Evolutionary conservation across 257 asterid genomes (phyloP), one percentile per base, ranked within the genome.

Genomic region (Salvia hispanica): DNA sequence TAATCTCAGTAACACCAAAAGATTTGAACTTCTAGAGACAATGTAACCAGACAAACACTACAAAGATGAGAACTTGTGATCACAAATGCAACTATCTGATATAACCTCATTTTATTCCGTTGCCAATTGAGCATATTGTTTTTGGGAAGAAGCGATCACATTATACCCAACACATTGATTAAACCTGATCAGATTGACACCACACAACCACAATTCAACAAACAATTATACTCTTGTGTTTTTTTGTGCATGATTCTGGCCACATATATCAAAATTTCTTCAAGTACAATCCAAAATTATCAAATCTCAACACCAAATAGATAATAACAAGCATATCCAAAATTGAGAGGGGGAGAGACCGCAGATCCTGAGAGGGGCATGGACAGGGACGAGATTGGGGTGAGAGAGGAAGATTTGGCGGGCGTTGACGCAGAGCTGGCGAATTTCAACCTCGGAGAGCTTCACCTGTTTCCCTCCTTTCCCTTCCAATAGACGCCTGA

Each of bases 371-470:
- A 91, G 58, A 5, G 97, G 97, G 60, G 96, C 95, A 7, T 37
- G 82, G 66, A 91, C 68, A 53, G 74, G 79, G 40, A 91, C 90
- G 65, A 91, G 93, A 78, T 54, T 85, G 72, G 96, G 93, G 58
- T 86, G 90, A 65, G 96, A 83, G 12, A 88, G 85, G 67, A 88
- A 82, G 67, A 86, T 82, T 74, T 88, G 97, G 33, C 96, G 86
- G 40, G 93, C 95, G 74, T 82, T 85, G 78, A 85, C 86, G 77
- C 96, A 88, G 66, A 91, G 95, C 83, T 82, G 95, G n/a, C 96
- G 93, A 86, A 91, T 53, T 85, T 91, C 97, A 6, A 83, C 85
- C 79, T 91, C 97, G 13, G 97, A 91, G 0, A 91, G 83, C 88
- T 91, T 88, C 4, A 86, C 96, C 85, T 91, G 97, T 61, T 88